Percentiles rank a stretch among this genome's conserved stretches.
Evolutionary conservation across 2,329 filamentous ascomycete genomes (phyloP).

Genomic region (Harringtonia aguacate): DNA sequence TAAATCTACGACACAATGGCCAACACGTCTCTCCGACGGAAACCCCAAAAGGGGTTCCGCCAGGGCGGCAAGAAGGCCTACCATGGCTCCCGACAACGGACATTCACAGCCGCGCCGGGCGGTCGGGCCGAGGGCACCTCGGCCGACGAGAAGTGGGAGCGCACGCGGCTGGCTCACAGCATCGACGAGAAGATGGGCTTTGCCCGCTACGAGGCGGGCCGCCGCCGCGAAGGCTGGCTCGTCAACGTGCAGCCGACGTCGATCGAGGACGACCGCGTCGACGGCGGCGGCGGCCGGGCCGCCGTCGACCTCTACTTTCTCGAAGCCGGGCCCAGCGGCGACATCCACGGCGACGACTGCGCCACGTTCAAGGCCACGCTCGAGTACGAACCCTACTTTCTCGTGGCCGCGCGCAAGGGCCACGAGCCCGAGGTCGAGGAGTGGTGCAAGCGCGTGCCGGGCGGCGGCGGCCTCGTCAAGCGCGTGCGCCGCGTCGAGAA

Average conservation of each 20-base stretch:
- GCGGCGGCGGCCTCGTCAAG: slow-evolving; percentile 74
- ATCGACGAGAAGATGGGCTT: slow-evolving; percentile 98
- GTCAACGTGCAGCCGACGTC: slow-evolving; percentile 89
- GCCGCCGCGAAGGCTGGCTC: slow-evolving; percentile 76
- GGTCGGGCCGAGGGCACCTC: slow-evolving; percentile 76
- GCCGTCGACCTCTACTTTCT: slow-evolving; percentile 97
- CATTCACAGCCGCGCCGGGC: slow-evolving; percentile 67
- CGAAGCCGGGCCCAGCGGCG: slow-evolving; percentile 86
- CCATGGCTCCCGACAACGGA: slow-evolving; percentile 57
- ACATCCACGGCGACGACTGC: slow-evolving; percentile 84
- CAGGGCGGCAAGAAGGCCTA: slow-evolving; percentile 57
- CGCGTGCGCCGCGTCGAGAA: slow-evolving; percentile 68
- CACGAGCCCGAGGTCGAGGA: slow-evolving; percentile 92
- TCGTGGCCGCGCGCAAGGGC: slow-evolving; percentile 81
- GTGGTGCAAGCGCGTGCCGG: slow-evolving; percentile 70
- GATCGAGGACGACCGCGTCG: slow-evolving; percentile 73
- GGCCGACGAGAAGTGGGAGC: slow-evolving; percentile 85
- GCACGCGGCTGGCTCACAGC: slow-evolving; percentile 67
- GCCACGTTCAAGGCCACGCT: slow-evolving; percentile 91
- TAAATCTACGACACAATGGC: slow-evolving; percentile 31
- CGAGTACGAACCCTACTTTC: slow-evolving; percentile 93
- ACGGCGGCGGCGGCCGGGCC: slow-evolving; percentile 76
- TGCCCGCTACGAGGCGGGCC: slow-evolving; percentile 77
- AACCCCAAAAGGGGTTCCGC: slow-evolving; percentile 55
- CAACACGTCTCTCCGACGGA: slow-evolving; percentile 44